Percentiles rank a stretch among this genome's conserved stretches.
phyloP scores from a whole-genome alignment of 2,329 filamentous ascomycete genomes.

The Paracorniculantispora psalliotae region DNA sequence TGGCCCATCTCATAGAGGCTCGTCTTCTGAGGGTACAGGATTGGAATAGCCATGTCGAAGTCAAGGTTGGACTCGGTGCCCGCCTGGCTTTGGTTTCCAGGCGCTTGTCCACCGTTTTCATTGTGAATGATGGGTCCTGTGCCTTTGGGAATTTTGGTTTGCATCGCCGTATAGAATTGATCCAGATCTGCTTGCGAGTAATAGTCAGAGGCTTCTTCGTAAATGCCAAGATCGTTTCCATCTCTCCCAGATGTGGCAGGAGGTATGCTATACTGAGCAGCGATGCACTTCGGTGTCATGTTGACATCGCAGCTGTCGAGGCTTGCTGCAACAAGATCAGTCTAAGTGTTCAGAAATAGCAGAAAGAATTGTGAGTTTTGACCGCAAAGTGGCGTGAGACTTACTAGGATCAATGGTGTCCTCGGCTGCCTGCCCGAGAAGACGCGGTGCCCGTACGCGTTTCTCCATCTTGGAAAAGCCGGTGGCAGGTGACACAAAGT shows the following conservation, averaged over 20 bases:
- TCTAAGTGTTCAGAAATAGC: neutral
- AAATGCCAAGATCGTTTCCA: conserved; percentile 37
- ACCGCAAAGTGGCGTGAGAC: neutral
- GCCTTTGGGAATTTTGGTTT: conserved; percentile 17
- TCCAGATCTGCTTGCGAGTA: conserved; percentile 37
- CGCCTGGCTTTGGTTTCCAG: conserved; percentile 16
- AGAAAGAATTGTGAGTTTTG: neutral
- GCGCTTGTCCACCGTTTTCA: conserved; percentile 29
- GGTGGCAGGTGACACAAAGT: conserved; percentile 33
- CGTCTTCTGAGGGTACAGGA: conserved; percentile 47
- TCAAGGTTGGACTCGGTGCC: conserved; percentile 42
- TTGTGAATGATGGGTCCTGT: neutral
- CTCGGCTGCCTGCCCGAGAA: conserved; percentile 15
- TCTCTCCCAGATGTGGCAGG: conserved; percentile 11
- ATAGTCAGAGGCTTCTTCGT: conserved; percentile 34
- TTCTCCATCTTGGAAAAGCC: too few species aligned
- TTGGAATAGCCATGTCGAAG: conserved; percentile 41
- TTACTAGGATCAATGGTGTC: neutral
- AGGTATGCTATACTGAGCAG: conserved; percentile 39
- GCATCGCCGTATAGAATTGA: conserved; percentile 28
- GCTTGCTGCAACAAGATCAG: neutral
- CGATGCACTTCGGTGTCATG: conserved; percentile 52
- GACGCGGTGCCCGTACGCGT: too few species aligned
- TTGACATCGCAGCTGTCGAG: conserved; percentile 39
- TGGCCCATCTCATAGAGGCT: conserved; percentile 26